Evolutionary conservation across 2,329 filamentous ascomycete species (phyloP).

Genomic region (Colletotrichum orbiculare): DNA sequence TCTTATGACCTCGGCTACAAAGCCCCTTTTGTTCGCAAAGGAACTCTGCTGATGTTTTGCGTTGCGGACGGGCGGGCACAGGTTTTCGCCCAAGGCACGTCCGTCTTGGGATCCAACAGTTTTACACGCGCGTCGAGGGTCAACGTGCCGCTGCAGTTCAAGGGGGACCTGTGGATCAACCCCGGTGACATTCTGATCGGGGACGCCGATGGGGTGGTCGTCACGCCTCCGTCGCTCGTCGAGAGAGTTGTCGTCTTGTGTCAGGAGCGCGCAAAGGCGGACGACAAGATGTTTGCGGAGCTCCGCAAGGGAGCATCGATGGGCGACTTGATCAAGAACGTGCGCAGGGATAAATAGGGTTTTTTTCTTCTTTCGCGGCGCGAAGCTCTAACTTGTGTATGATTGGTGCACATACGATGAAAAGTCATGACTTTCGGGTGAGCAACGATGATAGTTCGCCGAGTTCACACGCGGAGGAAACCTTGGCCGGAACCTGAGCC

Average conservation of each 20-base stretch:
- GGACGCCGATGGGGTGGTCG: constrained; percentile 45
- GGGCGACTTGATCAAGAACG: constrained; percentile 22
- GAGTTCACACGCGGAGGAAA: too few species aligned
- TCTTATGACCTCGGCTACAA: constrained; percentile 15
- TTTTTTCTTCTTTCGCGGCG: not conserved
- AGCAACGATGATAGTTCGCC: too few species aligned
- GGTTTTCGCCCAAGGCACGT: constrained; percentile 43
- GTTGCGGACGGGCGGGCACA: constrained; percentile 11
- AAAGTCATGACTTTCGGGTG: too few species aligned
- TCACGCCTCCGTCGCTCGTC: constrained; percentile 40
- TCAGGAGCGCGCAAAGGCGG: constrained; percentile 43
- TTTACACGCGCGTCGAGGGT: constrained; percentile 44
- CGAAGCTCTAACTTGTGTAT: too few species aligned
- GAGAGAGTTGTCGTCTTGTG: constrained; percentile 44
- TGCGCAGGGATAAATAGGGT: constrained; percentile 9
- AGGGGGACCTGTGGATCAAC: constrained; percentile 43
- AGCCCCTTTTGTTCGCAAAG: too few species aligned
- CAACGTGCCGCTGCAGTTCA: constrained; percentile 43
- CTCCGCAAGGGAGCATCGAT: constrained; percentile 26
- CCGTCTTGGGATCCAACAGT: constrained; percentile 45
- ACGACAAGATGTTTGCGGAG: constrained; percentile 41
- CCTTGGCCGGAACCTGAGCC: too few species aligned
- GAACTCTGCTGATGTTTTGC: too few species aligned
- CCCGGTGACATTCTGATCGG: constrained; percentile 44
- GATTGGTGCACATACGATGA: too few species aligned